A percentile compares a stretch with the other conserved stretches of the same genome.
Evolutionary conservation across 1,139 yeast genomes (phyloP).

Genomic region (Yamadazyma spencermartinsiae): DNA sequence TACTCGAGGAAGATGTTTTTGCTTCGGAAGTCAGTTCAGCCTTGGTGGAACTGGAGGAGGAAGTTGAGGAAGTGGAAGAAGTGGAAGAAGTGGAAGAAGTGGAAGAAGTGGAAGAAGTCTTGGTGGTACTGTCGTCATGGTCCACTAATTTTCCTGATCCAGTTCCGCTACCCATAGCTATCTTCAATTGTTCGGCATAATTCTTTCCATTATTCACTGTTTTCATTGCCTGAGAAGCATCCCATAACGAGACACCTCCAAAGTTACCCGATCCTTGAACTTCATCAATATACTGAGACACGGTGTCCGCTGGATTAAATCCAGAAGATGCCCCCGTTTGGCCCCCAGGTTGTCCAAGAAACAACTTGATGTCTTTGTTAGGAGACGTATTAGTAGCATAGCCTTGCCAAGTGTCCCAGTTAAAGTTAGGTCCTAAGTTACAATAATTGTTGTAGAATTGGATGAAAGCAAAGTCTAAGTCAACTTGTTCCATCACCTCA

Average conservation of each 20-base stretch:
- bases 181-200: constrained; percentile 37
- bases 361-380: constrained; percentile 64
- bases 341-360: constrained; percentile 75
- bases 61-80: neutral
- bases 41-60: constrained; percentile 1
- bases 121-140: neutral
- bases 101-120: constrained; percentile 3
- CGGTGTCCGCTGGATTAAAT: constrained; percentile 22
- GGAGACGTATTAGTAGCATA: constrained; percentile 66
- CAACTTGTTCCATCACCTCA: constrained; percentile 56
- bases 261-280: constrained; percentile 49
- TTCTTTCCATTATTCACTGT: constrained; percentile 50
- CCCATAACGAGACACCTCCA: constrained; percentile 92
- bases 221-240: constrained; percentile 75
- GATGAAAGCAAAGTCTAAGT: constrained; percentile 82
- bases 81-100: neutral
- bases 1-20: neutral
- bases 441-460: constrained; percentile 96
- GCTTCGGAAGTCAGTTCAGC: constrained; percentile 3
- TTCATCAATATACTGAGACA: constrained; percentile 25
- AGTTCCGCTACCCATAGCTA: constrained; percentile 7
- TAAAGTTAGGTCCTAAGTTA: constrained; percentile 57
- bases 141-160: constrained; percentile 2
- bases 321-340: constrained; percentile 60
- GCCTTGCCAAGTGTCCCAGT: constrained; percentile 82